Evolutionary conservation across 1,139 yeast species (phyloP), one percentile per base, ranked within the genome.

Genomic region (Sugiyamaella grinbergsii): DNA sequence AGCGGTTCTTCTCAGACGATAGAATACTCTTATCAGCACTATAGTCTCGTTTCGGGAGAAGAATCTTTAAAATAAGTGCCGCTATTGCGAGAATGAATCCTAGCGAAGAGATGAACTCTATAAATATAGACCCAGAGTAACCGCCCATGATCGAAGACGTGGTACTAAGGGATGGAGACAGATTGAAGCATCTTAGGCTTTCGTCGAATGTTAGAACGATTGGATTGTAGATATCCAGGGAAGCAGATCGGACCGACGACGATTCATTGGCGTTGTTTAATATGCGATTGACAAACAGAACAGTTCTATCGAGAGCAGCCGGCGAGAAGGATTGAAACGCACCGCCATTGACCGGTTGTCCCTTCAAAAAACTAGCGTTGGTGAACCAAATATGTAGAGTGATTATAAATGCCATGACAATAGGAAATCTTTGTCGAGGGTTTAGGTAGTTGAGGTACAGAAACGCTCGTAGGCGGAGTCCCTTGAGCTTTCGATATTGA

Each of bases 91-190:
- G 52, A 20, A 76, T 66, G 54, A 78, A 74, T 2, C 71, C 59
- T 32, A 78, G 51, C 5, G 75, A 69, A 1, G 78, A 67, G 10
- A 71, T 52, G 54, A 77, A 75, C 59, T 79, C 82, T 8, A 52
- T 32, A 16, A 52, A 16, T 11, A 43, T 18, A 40, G 24, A 40
- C 8, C 40, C 16, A 1, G 49, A 33, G 26, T 47, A 47, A 4
- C 54, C 54, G 7, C 51, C 51, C n/a, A 43, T 43, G 16, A 43
- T 43, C 8, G 47, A 34, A 16, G 47, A 26, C 11, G 47, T 28
- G 19, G 47, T 43, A 28, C 28, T 24, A 15, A 43, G 19, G 16
- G 31, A 33, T 11, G 47, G 40, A 15, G 33, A 34, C 8, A 34
- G 36, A 16, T 34, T 24, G 16, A 43, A 43, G 19, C 47, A 43